Evolutionary conservation across 169 alveolate species (phyloP), one percentile per base, ranked within the genome.

Genomic region (Eimeria necatrix): DNA sequence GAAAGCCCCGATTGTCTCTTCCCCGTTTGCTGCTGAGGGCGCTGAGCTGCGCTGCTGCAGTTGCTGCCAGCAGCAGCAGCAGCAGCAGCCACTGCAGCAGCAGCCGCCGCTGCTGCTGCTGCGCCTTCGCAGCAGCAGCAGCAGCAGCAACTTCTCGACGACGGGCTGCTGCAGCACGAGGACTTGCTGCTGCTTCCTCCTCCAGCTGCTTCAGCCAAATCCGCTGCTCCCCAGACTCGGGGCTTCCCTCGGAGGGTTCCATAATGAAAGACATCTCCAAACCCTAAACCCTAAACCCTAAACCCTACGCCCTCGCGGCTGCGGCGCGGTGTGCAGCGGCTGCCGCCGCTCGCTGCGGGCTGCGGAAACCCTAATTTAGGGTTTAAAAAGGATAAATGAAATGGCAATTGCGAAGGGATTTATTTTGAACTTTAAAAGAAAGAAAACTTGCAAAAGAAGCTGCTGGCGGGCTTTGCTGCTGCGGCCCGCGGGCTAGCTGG

Each of bases 221-320:
- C 18, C 78, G 78, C 2, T 68, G 78, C 78, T 68, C 78, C 2
- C 26, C 26, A n/a, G 12, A n/a, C 78, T 68, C 78, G 12, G 78
- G 78, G 26, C 12, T 16, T n/a, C 16, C 12, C 12, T 16, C 2
- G 26, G 12, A 14, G 46, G 78, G 4, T 4, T 68, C 78, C 78
- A 68, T 68, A 32, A 68, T 32, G n/a, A 68, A 68, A 16, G 78
- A 68, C 78, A 68, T 68, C n/a, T 68, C n/a, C 68, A 59, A 59
- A 59, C 18, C 68, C 68, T 14, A 59, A n/a, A 59, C n/a, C n/a
- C n/a, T n/a, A n/a, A n/a, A n/a, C n/a, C n/a, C n/a, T n/a, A n/a
- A n/a, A n/a, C n/a, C n/a, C n/a, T n/a, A n/a, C n/a, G n/a, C n/a
- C n/a, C n/a, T n/a, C n/a, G n/a, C n/a, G n/a, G n/a, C n/a, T n/a